Conservation (phyloP, 148 eudicot genomes). For the Fallopia convolvulus region DNA sequence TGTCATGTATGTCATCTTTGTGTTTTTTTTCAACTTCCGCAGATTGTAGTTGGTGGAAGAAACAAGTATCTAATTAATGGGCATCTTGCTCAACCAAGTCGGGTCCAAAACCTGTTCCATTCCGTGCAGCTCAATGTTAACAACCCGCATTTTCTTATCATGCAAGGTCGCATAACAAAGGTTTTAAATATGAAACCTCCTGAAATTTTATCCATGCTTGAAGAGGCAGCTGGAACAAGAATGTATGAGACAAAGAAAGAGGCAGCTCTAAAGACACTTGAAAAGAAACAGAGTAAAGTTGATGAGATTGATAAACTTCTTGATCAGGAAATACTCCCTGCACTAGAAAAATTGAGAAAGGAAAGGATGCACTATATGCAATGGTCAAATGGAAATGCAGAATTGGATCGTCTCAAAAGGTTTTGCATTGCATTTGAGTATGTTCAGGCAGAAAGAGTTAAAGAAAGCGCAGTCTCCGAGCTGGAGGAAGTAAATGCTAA, state of each 20-base stretch:
- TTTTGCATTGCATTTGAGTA: conserved; percentile 93
- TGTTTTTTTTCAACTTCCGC: conserved; percentile 21
- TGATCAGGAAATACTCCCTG: conserved; percentile 84
- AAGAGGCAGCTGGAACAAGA: conserved; percentile 99
- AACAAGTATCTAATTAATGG: conserved; percentile 95
- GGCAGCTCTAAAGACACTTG: conserved; percentile 88
- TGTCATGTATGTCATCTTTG: neutral
- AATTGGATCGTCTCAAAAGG: conserved; percentile 77
- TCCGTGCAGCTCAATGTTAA: conserved; percentile 98
- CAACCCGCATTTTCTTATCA: conserved; percentile 95
- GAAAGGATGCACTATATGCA: conserved; percentile 95
- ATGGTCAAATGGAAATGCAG: conserved; percentile 94
- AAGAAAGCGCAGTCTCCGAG: conserved; percentile 57
- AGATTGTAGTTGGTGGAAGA: conserved; percentile 99
- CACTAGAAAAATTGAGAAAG: conserved; percentile 86
- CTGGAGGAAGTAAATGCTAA: conserved; percentile 55
- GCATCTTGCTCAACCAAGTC: conserved; percentile 98
- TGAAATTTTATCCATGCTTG: conserved; percentile 97
- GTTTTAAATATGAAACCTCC: conserved; percentile 99
- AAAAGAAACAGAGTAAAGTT: conserved; percentile 83
- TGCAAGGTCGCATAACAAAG: conserved; percentile 99
- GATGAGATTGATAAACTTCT: conserved; percentile 94
- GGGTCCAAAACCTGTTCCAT: conserved; percentile 97
- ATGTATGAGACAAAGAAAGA: conserved; percentile 99
- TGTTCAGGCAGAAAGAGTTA: conserved; percentile 76